These are phyloP conservation scores for Passalora sequoiae DNA, from an alignment of 2,329 filamentous ascomycete species.

Conservation along the genomic window DNA sequence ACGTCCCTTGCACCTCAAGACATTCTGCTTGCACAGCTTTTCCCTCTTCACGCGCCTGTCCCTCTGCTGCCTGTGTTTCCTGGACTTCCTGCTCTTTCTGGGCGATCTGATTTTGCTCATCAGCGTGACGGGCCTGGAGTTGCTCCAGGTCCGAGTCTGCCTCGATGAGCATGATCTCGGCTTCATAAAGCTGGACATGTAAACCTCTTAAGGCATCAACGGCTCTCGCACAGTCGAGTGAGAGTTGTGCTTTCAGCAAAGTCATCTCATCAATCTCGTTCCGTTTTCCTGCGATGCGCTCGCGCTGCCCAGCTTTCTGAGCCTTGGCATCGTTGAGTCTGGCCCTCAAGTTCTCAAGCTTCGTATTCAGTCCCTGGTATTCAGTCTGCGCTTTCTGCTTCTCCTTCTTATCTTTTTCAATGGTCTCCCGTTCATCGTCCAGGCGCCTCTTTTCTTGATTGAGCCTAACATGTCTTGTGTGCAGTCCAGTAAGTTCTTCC, in stretches of 20 bases:
- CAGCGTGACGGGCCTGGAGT: conserved; percentile 59
- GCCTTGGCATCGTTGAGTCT: conserved; percentile 42
- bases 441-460: conserved; percentile 28
- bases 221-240: conserved; percentile 54
- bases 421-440: conserved; percentile 38
- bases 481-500: conserved; percentile 31
- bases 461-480: conserved; percentile 28
- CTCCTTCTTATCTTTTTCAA: conserved; percentile 25
- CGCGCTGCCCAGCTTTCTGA: conserved; percentile 40
- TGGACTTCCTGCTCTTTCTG: conserved; percentile 41
- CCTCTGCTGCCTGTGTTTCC: conserved; percentile 27
- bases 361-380: conserved; percentile 64
- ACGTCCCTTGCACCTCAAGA: conserved; percentile 18
- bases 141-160: conserved; percentile 72
- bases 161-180: conserved; percentile 68
- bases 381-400: conserved; percentile 59
- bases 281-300: conserved; percentile 49
- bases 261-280: conserved; percentile 31
- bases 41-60: conserved; percentile 6
- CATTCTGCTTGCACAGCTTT: conserved; percentile 18
- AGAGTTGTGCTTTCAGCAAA: conserved; percentile 35
- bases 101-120: conserved; percentile 51
- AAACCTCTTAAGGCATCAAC: conserved; percentile 59
- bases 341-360: conserved; percentile 56
- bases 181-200: conserved; percentile 62